A percentile compares a stretch with the other conserved stretches of the same genome.
These are phyloP conservation scores for Stereocaulon alpinum DNA, from an alignment of 495 filamentous ascomycete genomes.

Conservation along the genomic window DNA sequence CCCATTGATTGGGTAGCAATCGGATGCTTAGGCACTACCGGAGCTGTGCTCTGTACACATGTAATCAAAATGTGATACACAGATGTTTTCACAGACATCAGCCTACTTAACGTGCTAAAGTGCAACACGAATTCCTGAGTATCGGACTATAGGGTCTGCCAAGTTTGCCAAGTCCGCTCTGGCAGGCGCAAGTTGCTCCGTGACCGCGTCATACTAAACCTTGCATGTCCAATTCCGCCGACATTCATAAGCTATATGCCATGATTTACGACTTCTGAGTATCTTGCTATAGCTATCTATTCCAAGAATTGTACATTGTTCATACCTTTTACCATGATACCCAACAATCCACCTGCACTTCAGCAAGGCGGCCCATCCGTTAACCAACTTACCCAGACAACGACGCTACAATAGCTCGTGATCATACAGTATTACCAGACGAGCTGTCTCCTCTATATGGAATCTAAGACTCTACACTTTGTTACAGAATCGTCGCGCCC, in stretches of 20 bases:
- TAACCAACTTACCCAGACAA: neutral
- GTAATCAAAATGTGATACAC: conserved; percentile 13
- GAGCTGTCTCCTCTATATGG: neutral
- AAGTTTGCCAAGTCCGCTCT: too few species aligned
- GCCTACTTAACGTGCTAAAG: neutral
- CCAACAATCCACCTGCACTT: neutral
- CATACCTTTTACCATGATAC: neutral
- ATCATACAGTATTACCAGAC: neutral
- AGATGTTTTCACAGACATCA: neutral
- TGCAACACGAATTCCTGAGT: neutral
- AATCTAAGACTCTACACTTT: conserved; percentile 9
- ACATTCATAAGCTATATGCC: neutral
- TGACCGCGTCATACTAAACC: neutral
- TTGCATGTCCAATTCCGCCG: neutral
- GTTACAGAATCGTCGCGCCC: conserved; percentile 14
- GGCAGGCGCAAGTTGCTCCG: neutral
- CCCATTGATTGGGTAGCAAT: conserved; percentile 30
- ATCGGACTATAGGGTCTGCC: too few species aligned
- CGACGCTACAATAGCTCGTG: neutral
- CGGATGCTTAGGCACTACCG: conserved; percentile 37
- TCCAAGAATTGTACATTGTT: neutral
- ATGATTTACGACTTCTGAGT: conserved; percentile 5
- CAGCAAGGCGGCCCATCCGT: neutral
- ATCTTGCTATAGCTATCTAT: neutral
- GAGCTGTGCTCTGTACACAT: conserved; percentile 25